These are phyloP conservation scores for Atractiella rhizophila DNA, from an alignment of 768 basidiomycete species.

Conservation along the genomic window DNA sequence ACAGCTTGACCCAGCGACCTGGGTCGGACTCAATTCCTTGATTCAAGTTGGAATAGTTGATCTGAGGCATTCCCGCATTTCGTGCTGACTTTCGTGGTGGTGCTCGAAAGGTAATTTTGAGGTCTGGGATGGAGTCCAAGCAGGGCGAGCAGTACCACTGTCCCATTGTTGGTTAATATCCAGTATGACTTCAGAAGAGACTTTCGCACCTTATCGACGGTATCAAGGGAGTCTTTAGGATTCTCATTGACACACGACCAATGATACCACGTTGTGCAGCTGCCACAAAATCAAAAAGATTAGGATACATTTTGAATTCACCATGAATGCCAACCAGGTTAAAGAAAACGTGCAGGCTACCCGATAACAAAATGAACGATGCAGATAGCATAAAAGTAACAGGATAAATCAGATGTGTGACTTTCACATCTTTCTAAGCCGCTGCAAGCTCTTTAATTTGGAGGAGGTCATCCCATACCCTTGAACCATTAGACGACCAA, in stretches of 20 bases:
- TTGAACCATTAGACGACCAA: too few relatives aligned
- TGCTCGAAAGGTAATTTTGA: conserved; percentile 44
- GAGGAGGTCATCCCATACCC: too few relatives aligned
- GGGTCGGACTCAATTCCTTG: conserved; percentile 28
- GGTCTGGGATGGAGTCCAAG: conserved; percentile 21
- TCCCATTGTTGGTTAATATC: conserved; percentile 33
- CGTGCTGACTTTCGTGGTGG: conserved; percentile 40
- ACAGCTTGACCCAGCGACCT: conserved; percentile 38
- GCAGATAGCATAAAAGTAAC: too few relatives aligned
- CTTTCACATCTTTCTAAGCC: too few relatives aligned
- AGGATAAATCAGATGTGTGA: too few relatives aligned
- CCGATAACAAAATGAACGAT: too few relatives aligned
- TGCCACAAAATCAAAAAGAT: too few relatives aligned
- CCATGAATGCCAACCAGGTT: too few relatives aligned
- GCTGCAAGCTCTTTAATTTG: too few relatives aligned
- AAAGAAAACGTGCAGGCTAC: too few relatives aligned
- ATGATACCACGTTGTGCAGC: conserved; percentile 59
- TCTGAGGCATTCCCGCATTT: conserved; percentile 27
- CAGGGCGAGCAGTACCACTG: conserved; percentile 10
- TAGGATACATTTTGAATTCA: too few relatives aligned
- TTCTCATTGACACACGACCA: conserved; percentile 48
- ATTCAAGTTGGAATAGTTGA: conserved; percentile 56
- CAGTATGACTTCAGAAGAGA: not conserved
- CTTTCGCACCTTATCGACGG: conserved; percentile 7
- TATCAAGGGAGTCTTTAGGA: conserved; percentile 44